These are phyloP conservation scores for Cicer judaicum DNA, from an alignment of 306 rosid species.

Conservation along the genomic window DNA sequence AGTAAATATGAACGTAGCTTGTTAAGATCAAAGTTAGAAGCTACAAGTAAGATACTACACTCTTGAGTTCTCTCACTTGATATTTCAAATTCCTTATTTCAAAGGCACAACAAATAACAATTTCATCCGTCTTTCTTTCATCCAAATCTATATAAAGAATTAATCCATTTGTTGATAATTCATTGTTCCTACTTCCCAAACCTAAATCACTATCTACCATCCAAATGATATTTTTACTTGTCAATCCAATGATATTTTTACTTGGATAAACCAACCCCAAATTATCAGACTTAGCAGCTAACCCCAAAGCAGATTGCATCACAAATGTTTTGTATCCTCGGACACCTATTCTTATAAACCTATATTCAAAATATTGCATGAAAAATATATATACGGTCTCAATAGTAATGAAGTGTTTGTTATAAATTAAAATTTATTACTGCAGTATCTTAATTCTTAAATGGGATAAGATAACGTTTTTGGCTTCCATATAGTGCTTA, in stretches of 20 bases:
- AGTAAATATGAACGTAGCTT: constrained; percentile 24
- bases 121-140: constrained; percentile 35
- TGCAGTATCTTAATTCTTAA: not conserved
- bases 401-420: not conserved
- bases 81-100: not conserved
- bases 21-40: constrained; percentile 9
- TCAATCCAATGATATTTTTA: not conserved
- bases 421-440: constrained; percentile 7
- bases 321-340: not conserved
- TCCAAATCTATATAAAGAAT: not conserved
- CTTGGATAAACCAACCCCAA: not conserved
- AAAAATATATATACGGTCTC: not conserved
- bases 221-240: not conserved
- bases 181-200: not conserved
- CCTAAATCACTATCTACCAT: too few species aligned
- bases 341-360: constrained; percentile 20
- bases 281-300: not conserved
- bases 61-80: not conserved
- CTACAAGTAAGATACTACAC: not conserved
- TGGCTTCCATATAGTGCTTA: not conserved
- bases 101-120: constrained; percentile 6
- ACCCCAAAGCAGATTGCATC: not conserved
- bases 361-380: constrained; percentile 5
- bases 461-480: not conserved
- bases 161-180: not conserved